phyloP scores from a whole-genome alignment of 176 grass and related monocot species.

The Musa beccarii region DNA sequence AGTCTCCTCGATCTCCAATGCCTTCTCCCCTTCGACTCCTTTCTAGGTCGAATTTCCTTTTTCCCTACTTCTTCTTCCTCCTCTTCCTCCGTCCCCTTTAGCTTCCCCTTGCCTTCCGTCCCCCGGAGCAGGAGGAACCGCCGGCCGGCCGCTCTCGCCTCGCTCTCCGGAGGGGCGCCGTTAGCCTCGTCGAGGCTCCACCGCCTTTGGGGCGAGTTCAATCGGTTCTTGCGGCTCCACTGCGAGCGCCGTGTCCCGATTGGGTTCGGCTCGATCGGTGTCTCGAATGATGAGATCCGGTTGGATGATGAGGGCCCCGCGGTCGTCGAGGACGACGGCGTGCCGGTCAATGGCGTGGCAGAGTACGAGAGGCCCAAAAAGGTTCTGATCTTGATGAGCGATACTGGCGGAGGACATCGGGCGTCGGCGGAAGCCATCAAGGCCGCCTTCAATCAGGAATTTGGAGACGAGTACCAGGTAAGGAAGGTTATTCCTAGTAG shows the following conservation, averaged over 20 bases:
- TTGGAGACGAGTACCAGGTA: slow-evolving; percentile 78
- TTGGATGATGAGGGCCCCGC: slow-evolving; percentile 16
- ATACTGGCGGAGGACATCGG: slow-evolving; percentile 85
- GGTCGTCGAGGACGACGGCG: slow-evolving; percentile 27
- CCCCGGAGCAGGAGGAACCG: not conserved
- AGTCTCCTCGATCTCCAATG: not conserved
- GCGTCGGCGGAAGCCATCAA: slow-evolving; percentile 94
- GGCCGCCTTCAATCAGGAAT: slow-evolving; percentile 70
- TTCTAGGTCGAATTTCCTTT: not conserved
- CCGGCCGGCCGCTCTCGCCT: not conserved
- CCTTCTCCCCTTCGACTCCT: not conserved
- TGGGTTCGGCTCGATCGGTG: slow-evolving; percentile 56
- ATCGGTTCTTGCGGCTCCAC: slow-evolving; percentile 55
- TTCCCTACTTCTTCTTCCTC: not conserved
- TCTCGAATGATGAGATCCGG: slow-evolving; percentile 12
- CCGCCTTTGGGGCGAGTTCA: slow-evolving; percentile 50
- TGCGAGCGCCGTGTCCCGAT: slow-evolving; percentile 49
- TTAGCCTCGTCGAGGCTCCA: slow-evolving; percentile 21
- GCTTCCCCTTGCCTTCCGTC: not conserved
- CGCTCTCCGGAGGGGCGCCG: not conserved
- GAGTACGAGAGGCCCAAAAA: slow-evolving; percentile 54
- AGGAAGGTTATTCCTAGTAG: not conserved
- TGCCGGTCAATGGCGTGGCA: slow-evolving; percentile 10
- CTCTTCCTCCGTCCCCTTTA: not conserved
- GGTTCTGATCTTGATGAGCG: slow-evolving; percentile 93